Evolutionary conservation across 257 asterid species (phyloP).

Genomic region (Nicotiana tabacum): DNA sequence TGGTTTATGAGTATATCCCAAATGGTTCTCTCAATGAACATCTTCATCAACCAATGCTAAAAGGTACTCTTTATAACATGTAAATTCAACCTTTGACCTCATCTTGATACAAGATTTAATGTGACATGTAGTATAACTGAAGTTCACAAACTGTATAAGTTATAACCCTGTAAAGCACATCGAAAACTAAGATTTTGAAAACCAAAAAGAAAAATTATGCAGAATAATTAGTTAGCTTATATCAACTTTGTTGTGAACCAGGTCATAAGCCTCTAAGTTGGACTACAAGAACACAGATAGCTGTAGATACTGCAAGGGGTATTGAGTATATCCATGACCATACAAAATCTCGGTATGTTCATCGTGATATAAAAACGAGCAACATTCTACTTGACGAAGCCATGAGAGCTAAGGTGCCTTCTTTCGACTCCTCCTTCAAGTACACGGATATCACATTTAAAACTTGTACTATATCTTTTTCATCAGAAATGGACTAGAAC

Average conservation of each 20-base stretch:
- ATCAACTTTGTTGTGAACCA: slow-evolving; percentile 21
- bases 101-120: neutral
- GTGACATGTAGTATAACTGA: neutral
- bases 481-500: neutral
- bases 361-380: slow-evolving; percentile 79
- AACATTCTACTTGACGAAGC: slow-evolving; percentile 73
- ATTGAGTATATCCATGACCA: slow-evolving; percentile 87
- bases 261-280: slow-evolving; percentile 79
- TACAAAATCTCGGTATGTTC: slow-evolving; percentile 69
- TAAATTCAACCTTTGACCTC: neutral
- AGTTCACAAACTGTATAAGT: neutral
- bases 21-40: slow-evolving; percentile 75
- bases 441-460: neutral
- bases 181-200: neutral
- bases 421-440: neutral
- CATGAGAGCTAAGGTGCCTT: slow-evolving; percentile 72
- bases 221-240: neutral
- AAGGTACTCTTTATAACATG: slow-evolving; percentile 41
- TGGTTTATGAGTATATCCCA: slow-evolving; percentile 60
- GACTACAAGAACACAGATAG: slow-evolving; percentile 76
- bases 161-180: neutral
- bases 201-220: neutral
- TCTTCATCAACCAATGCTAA: slow-evolving; percentile 66
- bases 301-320: slow-evolving; percentile 74
- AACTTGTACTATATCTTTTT: neutral